Conservation (phyloP, 2,329 filamentous ascomycete genomes). For the Scedosporium minutisporum region DNA sequence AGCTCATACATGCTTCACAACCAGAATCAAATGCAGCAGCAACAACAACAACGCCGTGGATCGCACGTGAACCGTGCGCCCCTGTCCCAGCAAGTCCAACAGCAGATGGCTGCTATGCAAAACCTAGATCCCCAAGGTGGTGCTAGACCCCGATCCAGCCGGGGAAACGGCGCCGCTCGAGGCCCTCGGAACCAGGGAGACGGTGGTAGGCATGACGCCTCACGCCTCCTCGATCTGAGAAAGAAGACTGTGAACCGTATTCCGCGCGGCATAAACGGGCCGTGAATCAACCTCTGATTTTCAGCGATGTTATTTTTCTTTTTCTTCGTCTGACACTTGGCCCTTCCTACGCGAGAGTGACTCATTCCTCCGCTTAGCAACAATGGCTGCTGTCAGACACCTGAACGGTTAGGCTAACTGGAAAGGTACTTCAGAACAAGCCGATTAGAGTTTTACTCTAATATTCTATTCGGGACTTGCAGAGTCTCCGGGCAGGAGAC, state of each 20-base stretch:
- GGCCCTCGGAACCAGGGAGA: background rate
- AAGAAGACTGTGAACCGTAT: background rate
- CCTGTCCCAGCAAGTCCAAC: constrained; percentile 1
- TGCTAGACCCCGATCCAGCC: constrained; percentile 1
- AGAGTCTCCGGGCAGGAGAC: no score
- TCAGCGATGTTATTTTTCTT: background rate
- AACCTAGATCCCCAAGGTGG: background rate
- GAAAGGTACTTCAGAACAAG: background rate
- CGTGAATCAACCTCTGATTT: background rate
- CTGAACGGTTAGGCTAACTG: background rate
- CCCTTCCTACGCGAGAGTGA: background rate
- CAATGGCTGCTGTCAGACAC: background rate
- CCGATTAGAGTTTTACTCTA: no score
- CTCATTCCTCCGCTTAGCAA: background rate
- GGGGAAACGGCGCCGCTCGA: background rate
- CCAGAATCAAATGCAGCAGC: constrained; percentile 2
- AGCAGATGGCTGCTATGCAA: constrained; percentile 6
- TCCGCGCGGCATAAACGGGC: background rate
- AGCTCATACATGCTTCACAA: constrained; percentile 1
- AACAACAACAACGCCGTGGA: background rate
- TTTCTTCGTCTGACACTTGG: background rate
- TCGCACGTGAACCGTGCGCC: background rate
- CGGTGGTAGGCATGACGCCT: background rate
- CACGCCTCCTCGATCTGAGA: background rate
- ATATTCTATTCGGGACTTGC: no score